phyloP scores from a whole-genome alignment of 2,329 filamentous ascomycete genomes.

The Nannizziopsis barbatae region DNA sequence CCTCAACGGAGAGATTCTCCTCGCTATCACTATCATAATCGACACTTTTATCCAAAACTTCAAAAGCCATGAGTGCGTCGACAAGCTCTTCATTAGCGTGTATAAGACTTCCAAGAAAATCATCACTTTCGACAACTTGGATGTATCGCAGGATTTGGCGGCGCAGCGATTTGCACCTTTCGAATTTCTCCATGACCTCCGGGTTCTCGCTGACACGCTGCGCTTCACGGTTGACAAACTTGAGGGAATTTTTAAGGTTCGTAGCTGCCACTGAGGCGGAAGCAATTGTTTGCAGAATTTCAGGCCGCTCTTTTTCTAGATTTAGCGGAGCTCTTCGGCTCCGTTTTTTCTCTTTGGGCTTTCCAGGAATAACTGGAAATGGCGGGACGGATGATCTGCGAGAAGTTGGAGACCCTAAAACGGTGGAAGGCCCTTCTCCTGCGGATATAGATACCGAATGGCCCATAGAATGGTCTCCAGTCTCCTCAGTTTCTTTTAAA shows the following conservation, averaged over 20 bases:
- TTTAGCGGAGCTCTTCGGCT: constrained; percentile 54
- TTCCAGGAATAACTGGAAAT: constrained; percentile 33
- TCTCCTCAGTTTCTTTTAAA: constrained; percentile 61
- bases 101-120: constrained; percentile 82
- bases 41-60: constrained; percentile 64
- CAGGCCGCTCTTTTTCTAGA: constrained; percentile 73
- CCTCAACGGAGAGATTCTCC: constrained; percentile 37
- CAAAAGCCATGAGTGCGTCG: constrained; percentile 81
- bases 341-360: constrained; percentile 47
- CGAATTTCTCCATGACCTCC: constrained; percentile 64
- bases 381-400: constrained; percentile 30
- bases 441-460: constrained; percentile 32
- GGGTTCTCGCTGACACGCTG: constrained; percentile 79
- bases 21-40: constrained; percentile 56
- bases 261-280: constrained; percentile 83
- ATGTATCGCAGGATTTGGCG: constrained; percentile 84
- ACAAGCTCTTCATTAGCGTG: constrained; percentile 96
- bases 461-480: constrained; percentile 26
- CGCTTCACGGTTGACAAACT: constrained; percentile 79
- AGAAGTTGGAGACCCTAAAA: constrained; percentile 25
- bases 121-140: constrained; percentile 77
- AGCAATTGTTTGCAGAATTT: constrained; percentile 79
- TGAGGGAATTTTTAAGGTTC: constrained; percentile 75
- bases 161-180: constrained; percentile 73
- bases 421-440: constrained; percentile 29